Base-by-base conservation (phyloP, 1,284 basidiomycete species). In the Trichosporon inkin region DNA sequence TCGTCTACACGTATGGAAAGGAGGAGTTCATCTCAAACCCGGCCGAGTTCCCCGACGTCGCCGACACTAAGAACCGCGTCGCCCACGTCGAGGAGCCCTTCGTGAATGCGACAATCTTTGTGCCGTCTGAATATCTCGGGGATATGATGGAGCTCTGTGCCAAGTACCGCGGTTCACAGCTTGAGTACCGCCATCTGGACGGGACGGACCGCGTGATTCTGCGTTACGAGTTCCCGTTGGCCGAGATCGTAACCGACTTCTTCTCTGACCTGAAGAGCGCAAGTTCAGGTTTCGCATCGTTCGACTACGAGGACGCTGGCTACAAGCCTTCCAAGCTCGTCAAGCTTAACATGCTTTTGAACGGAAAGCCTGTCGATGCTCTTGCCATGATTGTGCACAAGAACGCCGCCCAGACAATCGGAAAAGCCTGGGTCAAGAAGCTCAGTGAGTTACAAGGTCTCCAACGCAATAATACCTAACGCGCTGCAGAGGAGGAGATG, bases 71-170 rank as follows among this genome's bases (percentile, higher is more conserved):
- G 39, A 74, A 78, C 37, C 84, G 83, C 61, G 86, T 92, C 10
- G 83, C 82, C 62, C 85, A 88, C 66, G 82, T 96, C 17, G 88
- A 90, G 70, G 93, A 97, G 73, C 93, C 93, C 0, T 59, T 19
- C 32, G 89, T 94, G 40, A 88, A 86, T 64, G 90, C 52, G 63
- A 71, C 58, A 64, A 34, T 57, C 60, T 59, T 20, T 24, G 89
- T 94, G 90, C 92, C 92, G 5, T 86, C 57, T 53, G 90, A 90
- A 61, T 90, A 91, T 71, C 84, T 93, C 44, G 91, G 91, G 16
- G 86, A 87, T 54, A 92, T 96, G 87, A 92, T 97, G 87, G 88
- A 91, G 47, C 82, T 96, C 0, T 94, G 91, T 74, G 88, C 86
- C 71, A 81, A 82, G 16, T 88, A 88, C 72, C 84, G 92, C 56